phyloP scores from a whole-genome alignment of 176 grass and related monocot genomes.

The Musa schizocarpa region DNA sequence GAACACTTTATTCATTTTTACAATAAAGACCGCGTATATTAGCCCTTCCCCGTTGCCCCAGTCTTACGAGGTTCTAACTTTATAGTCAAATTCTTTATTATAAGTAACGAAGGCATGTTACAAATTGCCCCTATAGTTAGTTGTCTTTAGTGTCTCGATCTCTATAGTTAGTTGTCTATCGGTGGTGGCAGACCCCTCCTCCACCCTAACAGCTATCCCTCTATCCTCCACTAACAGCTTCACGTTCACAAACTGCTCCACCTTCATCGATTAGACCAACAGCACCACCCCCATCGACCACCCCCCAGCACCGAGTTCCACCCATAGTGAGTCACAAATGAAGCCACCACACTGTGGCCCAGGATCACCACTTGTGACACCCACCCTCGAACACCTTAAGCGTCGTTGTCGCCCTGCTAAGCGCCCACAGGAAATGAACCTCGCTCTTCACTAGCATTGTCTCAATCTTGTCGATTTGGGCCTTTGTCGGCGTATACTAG shows the following conservation, averaged over 20 bases:
- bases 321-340: not conserved
- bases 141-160: too few species aligned
- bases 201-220: not conserved
- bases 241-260: not conserved
- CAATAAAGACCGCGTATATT: too few species aligned
- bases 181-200: not conserved
- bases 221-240: not conserved
- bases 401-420: conserved; percentile 17
- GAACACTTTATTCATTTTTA: too few species aligned
- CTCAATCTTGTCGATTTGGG: conserved; percentile 4
- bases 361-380: not conserved
- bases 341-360: not conserved
- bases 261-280: not conserved
- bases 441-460: conserved; percentile 19
- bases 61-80: too few species aligned
- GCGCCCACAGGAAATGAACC: conserved; percentile 20
- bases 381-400: conserved; percentile 10
- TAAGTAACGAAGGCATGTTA: too few species aligned
- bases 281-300: not conserved
- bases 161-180: too few species aligned
- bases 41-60: too few species aligned
- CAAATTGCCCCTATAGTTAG: too few species aligned
- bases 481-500: conserved; percentile 17
- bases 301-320: not conserved
- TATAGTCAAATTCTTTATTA: too few species aligned